These are phyloP conservation scores for Podila verticillata DNA, from an alignment of 192 early-diverging fungal species.

Conservation along the genomic window DNA sequence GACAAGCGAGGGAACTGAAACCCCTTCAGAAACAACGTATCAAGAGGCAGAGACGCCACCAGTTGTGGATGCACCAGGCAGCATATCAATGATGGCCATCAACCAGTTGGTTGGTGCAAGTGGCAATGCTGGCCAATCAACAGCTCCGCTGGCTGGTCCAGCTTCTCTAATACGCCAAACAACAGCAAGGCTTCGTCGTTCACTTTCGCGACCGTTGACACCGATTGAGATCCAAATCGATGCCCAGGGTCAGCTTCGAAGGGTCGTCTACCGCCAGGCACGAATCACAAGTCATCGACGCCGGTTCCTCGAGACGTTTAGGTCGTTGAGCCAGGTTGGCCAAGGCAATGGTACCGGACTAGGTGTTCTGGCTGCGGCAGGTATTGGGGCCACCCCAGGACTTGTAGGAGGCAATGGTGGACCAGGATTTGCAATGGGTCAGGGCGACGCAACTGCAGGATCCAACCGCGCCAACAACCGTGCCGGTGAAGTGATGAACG, in stretches of 20 bases:
- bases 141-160: background rate
- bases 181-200: conserved; percentile 30
- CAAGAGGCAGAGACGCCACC: background rate
- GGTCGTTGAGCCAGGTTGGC: conserved; percentile 42
- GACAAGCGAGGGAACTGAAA: background rate
- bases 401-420: background rate
- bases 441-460: background rate
- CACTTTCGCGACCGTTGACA: conserved; percentile 18
- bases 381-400: conserved; percentile 1
- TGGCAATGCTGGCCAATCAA: background rate
- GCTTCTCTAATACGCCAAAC: conserved; percentile 35
- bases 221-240: conserved; percentile 48
- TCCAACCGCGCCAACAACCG: conserved; percentile 3
- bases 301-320: conserved; percentile 31
- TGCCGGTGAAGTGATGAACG: conserved; percentile 48
- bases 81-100: conserved; percentile 15
- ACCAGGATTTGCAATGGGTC: background rate
- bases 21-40: background rate
- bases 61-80: background rate
- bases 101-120: conserved; percentile 10
- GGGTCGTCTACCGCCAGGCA: conserved; percentile 33
- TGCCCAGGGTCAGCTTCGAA: conserved; percentile 34
- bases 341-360: conserved; percentile 6
- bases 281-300: conserved; percentile 14
- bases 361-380: conserved; percentile 20